A percentile compares a stretch with the other conserved stretches of the same genome.
phyloP scores from a whole-genome alignment of 345 rosid species.

The Heritiera fomes region DNA sequence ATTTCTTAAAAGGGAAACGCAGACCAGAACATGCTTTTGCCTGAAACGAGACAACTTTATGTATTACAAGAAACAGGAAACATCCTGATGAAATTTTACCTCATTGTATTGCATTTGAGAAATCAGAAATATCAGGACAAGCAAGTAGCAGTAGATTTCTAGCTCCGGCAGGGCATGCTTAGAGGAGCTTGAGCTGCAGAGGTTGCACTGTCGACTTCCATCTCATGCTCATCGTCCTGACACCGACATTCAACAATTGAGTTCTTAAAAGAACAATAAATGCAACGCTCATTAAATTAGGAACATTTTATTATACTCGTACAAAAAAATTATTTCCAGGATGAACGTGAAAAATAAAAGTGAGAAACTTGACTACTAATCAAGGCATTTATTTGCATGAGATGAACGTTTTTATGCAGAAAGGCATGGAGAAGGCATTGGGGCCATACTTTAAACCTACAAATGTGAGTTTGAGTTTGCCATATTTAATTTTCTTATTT shows the following conservation, averaged over 20 bases:
- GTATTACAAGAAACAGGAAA: not conserved
- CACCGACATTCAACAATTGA: not conserved
- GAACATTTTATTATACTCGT: not conserved
- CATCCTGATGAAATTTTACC: conserved; percentile 27
- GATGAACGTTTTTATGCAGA: conserved; percentile 58
- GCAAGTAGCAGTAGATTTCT: conserved; percentile 51
- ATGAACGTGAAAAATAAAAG: not conserved
- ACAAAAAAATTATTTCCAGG: not conserved
- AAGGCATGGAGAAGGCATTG: conserved; percentile 61
- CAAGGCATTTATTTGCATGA: conserved; percentile 27
- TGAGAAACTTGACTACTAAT: not conserved
- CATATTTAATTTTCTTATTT: not conserved
- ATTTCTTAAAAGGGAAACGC: not conserved
- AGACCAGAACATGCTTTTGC: conserved; percentile 51
- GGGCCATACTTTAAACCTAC: conserved; percentile 64
- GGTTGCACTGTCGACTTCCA: conserved; percentile 58
- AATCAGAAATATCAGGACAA: conserved; percentile 53
- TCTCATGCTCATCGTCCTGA: conserved; percentile 56
- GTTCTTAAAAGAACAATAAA: not conserved
- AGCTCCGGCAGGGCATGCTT: conserved; percentile 47
- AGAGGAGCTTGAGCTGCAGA: conserved; percentile 37
- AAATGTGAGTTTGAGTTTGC: conserved; percentile 41
- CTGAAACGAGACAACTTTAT: conserved; percentile 26
- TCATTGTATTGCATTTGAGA: conserved; percentile 56
- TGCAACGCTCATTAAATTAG: not conserved